Base-by-base conservation (phyloP, 2,329 filamentous ascomycete species). In the Botryotinia narcissicola region DNA sequence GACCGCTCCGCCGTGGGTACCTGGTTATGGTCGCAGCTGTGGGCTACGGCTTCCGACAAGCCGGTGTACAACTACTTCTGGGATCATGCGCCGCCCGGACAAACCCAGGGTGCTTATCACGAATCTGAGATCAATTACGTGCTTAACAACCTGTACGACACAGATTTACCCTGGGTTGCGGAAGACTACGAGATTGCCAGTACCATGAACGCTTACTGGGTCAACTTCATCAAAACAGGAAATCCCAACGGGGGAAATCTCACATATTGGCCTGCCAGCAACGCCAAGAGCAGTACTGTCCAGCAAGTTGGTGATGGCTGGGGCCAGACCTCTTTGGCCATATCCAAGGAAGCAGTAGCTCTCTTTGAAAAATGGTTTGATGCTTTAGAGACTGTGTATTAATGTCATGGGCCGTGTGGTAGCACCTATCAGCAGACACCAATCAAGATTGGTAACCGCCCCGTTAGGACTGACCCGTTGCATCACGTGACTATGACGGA, bases 191-290 rank as follows among this genome's bases (percentile, higher is more conserved):
- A 63, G 18, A 78, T 82, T 59, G 76, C 79, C 57, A 44, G 72
- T 9, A 73, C 63, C 35, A 80, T 92, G 57, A 89, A 92, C 77
- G 86, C 84, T 0, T 94, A 93, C 80, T 94, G 91, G 91, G 88
- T 88, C 1, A 92, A 90, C 76, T 95, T 94, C 79, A 88, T 94
- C 74, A 84, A 86, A 57, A 85, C 84, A 0, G 85, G 89, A 54
- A 85, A 94, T 80, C 92, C 92, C 0, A 94, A 94, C 20, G 25
- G 9, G 25, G 57, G 68, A 8, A 51, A 51, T 7, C 48, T n/a
- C 25, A 51, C 48, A 51, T 51, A n/a, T 16, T 51, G 48, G 48
- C 48, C 48, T n/a, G 48, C 48, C 48, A 51, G 48, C 25, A 51
- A 51, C 48, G 48, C 48, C 25, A 51, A 51, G 12, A 51, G 25